phyloP scores from a whole-genome alignment of 2,329 filamentous ascomycete genomes.

The Ceratocystis lukuohia region DNA sequence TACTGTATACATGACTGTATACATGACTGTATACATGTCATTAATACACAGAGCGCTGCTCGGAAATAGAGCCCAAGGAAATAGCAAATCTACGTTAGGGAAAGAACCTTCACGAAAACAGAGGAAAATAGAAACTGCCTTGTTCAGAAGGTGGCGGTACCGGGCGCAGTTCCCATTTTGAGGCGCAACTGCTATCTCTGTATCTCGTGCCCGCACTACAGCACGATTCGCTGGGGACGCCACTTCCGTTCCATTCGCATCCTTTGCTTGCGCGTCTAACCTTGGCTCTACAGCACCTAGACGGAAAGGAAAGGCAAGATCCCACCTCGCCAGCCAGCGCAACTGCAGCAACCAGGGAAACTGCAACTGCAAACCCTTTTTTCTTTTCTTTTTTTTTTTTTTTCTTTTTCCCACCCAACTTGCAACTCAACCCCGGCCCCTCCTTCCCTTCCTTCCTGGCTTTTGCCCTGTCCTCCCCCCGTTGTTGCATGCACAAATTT shows the following conservation, averaged over 20 bases:
- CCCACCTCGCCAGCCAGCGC: not conserved
- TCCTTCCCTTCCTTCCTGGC: not conserved
- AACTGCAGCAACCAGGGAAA: not conserved
- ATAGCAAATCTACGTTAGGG: not conserved
- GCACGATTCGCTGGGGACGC: not conserved
- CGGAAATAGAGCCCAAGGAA: not conserved
- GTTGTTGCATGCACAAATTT: not conserved
- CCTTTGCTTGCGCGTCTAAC: not conserved
- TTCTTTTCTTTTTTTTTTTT: not conserved
- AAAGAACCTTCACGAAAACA: not conserved
- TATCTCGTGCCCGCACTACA: not conserved
- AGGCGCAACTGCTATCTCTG: not conserved
- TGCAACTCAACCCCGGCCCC: not conserved
- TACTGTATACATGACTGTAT: too few relatives aligned
- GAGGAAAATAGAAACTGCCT: not conserved
- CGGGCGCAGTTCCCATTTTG: not conserved
- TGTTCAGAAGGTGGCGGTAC: not conserved
- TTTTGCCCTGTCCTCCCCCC: not conserved
- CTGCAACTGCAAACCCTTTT: not conserved
- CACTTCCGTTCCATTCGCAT: not conserved
- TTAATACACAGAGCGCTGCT: not conserved
- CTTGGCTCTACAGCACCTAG: not conserved
- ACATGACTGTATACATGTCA: not conserved
- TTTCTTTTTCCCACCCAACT: not conserved
- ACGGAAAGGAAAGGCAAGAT: not conserved